Evolutionary conservation across 768 basidiomycete species (phyloP).

Genomic region (Leccinum pellstonianum): DNA sequence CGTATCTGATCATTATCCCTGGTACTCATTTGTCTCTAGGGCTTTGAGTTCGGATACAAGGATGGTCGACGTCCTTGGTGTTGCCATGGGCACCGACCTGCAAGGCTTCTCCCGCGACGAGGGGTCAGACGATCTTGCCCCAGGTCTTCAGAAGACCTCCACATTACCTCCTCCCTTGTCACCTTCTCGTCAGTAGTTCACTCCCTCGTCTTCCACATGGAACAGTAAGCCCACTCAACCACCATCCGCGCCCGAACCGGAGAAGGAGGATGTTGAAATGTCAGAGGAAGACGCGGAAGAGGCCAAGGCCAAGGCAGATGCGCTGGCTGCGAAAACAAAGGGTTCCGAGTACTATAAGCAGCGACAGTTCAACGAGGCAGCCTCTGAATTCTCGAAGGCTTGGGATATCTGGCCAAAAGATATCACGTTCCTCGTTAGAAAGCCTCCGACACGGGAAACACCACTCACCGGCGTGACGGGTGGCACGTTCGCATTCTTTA

Average conservation of each 20-base stretch:
- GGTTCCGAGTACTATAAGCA: slow-evolving; percentile 86
- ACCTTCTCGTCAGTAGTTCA: slow-evolving; percentile 29
- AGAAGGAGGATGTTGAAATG: slow-evolving; percentile 60
- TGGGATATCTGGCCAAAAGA: slow-evolving; percentile 97
- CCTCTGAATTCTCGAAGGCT: slow-evolving; percentile 74
- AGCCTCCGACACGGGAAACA: too few species aligned
- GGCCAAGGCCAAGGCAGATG: slow-evolving; percentile 70
- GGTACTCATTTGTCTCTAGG: too few species aligned
- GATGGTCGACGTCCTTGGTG: slow-evolving; percentile 93
- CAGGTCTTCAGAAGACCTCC: slow-evolving; percentile 44
- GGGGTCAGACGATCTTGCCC: slow-evolving; percentile 78
- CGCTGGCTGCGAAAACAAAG: slow-evolving; percentile 74
- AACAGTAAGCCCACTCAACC: slow-evolving; percentile 39
- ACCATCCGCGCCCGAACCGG: slow-evolving; percentile 38
- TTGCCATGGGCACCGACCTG: slow-evolving; percentile 90
- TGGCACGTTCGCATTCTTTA: too few species aligned
- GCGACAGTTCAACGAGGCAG: slow-evolving; percentile 78
- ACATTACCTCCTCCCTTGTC: slow-evolving; percentile 23
- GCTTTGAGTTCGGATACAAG: slow-evolving; percentile 72
- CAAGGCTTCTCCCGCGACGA: slow-evolving; percentile 82
- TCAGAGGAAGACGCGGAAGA: slow-evolving; percentile 66
- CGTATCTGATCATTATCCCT: too few species aligned
- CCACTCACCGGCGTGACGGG: too few species aligned
- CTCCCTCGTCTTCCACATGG: slow-evolving; percentile 44
- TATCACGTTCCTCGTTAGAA: slow-evolving; percentile 68